Base-by-base conservation (phyloP, 768 basidiomycete species). In the Tylopilus cervinicoccineus region DNA sequence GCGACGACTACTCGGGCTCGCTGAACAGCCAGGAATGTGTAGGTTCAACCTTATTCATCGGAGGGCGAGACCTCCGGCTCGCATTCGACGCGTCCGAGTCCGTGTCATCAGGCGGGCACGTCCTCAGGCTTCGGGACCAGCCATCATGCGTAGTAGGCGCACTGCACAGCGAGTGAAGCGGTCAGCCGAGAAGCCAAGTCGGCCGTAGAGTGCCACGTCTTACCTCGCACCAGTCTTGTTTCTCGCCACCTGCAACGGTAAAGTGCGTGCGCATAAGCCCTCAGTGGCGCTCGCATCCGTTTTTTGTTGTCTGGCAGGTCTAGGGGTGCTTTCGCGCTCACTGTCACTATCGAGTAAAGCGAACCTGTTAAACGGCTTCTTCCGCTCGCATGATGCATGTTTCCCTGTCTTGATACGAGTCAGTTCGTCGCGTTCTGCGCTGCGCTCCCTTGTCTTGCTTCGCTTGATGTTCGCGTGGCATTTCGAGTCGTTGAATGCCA, bases 321-420 rank as follows among this genome's bases (percentile, higher is more conserved):
- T 56, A 39, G 64, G 66, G 2, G 66, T 66, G 20, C 33, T 53
- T 19, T 66, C 56, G 19, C 26, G 28, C 11, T 61, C 60, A 10
- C 31, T 41, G 10, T 50, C 56, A 1, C n/a, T 28, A 17, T 40
- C 29, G 6, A 54, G 54, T 10, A 13, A 28, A 32, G 43, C 22
- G 41, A 48, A 48, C 6, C 20, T 5, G 3, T 32, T 22, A 13
- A 52, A 48, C 1, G 45, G 16, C 9, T 40, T 50, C 41, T 34
- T 49, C 13, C 9, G 48, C 28, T 49, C 45, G 20, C 23, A 29
- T 19, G 43, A 6, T 23, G 27, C 5, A n/a, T 17, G 14, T 11
- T 22, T 17, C 33, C 29, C 33, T 12, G 13, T 27, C 11, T 2
- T 22, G 20, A 36, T 17, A 38, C 13, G 36, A 17, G 20, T 22